These are phyloP conservation scores for Achlya hypogyna DNA, from an alignment of 352 stramenopile species.

Conservation along the genomic window DNA sequence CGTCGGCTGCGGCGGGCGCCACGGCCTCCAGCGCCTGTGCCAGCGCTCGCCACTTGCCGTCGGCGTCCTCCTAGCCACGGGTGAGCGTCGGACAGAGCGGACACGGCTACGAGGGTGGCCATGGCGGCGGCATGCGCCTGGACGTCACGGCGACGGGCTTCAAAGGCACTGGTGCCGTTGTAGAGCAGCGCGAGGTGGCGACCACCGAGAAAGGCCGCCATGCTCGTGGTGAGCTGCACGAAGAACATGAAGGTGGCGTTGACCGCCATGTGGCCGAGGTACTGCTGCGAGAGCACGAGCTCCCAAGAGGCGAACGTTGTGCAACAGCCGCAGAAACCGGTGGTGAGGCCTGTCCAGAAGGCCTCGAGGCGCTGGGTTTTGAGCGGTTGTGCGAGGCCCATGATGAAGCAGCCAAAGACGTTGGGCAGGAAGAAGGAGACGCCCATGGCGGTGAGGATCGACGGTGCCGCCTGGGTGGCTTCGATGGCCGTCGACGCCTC, in stretches of 20 bases:
- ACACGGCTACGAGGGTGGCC: no score
- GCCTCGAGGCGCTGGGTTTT: slow-evolving; percentile 25
- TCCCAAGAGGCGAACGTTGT: slow-evolving; percentile 62
- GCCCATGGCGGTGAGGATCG: slow-evolving; percentile 24
- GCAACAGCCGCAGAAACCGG: slow-evolving; percentile 59
- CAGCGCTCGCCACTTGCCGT: slow-evolving; percentile 1
- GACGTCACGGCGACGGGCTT: no score
- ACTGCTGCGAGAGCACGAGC: slow-evolving; percentile 26
- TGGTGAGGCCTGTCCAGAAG: slow-evolving; percentile 46
- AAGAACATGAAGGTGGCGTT: slow-evolving; percentile 17
- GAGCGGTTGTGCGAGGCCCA: slow-evolving; percentile 43
- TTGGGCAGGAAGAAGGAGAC: slow-evolving; percentile 50
- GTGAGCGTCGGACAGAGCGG: neutral
- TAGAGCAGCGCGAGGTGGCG: neutral
- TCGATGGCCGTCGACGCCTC: neutral
- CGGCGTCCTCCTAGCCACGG: neutral
- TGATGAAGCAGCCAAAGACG: slow-evolving; percentile 51
- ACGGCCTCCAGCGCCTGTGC: neutral
- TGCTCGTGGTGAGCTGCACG: neutral
- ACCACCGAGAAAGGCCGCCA: neutral
- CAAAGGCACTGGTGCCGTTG: neutral
- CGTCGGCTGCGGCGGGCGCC: neutral
- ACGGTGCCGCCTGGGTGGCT: neutral
- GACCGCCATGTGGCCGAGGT: neutral
- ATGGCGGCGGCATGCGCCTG: no score